Conservation (phyloP, 1,139 yeast species). For the Geotrichum aggregatum region DNA sequence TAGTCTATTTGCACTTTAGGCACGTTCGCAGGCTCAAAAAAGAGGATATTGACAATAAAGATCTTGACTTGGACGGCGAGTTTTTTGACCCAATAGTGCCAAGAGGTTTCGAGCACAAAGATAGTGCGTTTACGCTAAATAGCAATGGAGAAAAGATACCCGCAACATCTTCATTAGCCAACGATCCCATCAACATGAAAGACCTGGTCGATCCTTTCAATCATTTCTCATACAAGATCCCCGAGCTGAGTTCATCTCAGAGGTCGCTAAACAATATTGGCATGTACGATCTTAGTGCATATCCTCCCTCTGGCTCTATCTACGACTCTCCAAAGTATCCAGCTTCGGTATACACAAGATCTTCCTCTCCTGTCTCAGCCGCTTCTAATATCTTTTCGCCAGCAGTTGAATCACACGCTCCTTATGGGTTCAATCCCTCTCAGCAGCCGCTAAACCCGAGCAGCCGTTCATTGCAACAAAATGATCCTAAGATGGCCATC, state of each 20-base stretch:
- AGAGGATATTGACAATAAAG: slow-evolving; percentile 38
- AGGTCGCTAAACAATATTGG: slow-evolving; percentile 14
- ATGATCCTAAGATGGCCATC: not conserved
- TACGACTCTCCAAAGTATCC: slow-evolving; percentile 17
- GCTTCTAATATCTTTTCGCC: not conserved
- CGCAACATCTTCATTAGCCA: not conserved
- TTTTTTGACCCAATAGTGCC: slow-evolving; percentile 20
- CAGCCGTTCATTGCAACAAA: not conserved
- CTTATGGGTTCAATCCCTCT: not conserved
- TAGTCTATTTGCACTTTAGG: slow-evolving; percentile 35
- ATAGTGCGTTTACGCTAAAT: slow-evolving; percentile 3
- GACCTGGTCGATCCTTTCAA: slow-evolving; percentile 11
- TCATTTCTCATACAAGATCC: slow-evolving; percentile 14
- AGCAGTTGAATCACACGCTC: not conserved
- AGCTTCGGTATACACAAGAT: slow-evolving; percentile 14
- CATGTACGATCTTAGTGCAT: slow-evolving; percentile 17
- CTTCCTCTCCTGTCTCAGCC: slow-evolving; percentile 12
- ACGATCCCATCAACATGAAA: not conserved
- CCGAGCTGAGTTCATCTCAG: slow-evolving; percentile 17
- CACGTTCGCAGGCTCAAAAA: slow-evolving; percentile 35
- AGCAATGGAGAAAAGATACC: slow-evolving; percentile 7
- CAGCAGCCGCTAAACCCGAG: slow-evolving; percentile 3
- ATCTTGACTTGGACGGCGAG: slow-evolving; percentile 35
- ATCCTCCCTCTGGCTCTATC: slow-evolving; percentile 19
- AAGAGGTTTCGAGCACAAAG: not conserved